A percentile compares a stretch with the other conserved stretches of the same genome.
Evolutionary conservation across 1,139 yeast species (phyloP).

Genomic region (Pichia sp.): DNA sequence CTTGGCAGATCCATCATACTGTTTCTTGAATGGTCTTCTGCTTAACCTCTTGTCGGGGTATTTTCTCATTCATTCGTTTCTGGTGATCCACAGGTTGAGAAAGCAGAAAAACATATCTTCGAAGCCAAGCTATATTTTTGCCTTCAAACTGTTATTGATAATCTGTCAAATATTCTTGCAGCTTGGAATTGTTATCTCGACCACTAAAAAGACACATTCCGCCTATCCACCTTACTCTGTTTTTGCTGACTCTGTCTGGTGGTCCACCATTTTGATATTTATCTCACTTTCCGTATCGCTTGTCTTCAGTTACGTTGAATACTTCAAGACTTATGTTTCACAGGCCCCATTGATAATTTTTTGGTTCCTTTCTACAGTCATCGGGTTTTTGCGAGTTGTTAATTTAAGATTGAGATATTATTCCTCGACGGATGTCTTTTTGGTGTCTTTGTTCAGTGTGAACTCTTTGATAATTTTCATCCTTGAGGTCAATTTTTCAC

Average conservation of each 20-base stretch:
- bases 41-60: conserved; percentile 49
- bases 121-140: conserved; percentile 37
- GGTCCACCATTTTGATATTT: conserved; percentile 40
- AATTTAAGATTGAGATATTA: conserved; percentile 49
- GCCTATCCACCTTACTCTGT: conserved; percentile 30
- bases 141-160: conserved; percentile 42
- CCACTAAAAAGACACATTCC: conserved; percentile 30
- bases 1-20: conserved; percentile 72
- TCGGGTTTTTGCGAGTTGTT: conserved; percentile 42
- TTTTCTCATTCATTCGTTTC: conserved; percentile 51
- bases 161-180: conserved; percentile 40
- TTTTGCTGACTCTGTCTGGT: conserved; percentile 40
- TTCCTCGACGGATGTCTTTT: conserved; percentile 37
- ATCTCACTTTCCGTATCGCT: conserved; percentile 49
- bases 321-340: conserved; percentile 58
- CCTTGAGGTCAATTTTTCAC: conserved; percentile 50
- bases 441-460: conserved; percentile 46
- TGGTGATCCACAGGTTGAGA: conserved; percentile 38
- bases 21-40: conserved; percentile 73
- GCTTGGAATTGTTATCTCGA: conserved; percentile 28
- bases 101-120: conserved; percentile 26
- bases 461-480: conserved; percentile 50
- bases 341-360: conserved; percentile 67
- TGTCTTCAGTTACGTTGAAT: conserved; percentile 67
- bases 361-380: conserved; percentile 60